Evolutionary conservation across 306 rosid genomes (phyloP).

Genomic region (Vigna hirtella): DNA sequence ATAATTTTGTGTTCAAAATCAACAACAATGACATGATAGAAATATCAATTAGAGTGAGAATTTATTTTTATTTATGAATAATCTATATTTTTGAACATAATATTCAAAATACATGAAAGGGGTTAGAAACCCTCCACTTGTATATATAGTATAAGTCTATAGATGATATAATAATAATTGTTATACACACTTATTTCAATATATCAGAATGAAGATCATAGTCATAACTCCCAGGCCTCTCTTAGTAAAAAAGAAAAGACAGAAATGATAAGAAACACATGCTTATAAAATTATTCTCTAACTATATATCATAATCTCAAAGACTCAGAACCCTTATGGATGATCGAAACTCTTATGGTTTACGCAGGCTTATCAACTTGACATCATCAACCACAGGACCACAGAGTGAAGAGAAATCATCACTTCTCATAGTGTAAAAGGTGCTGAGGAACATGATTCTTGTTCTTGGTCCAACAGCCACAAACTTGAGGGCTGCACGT

Average conservation of each 20-base stretch:
- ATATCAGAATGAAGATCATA: slow-evolving; percentile 23
- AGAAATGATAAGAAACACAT: not conserved
- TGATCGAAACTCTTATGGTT: slow-evolving; percentile 38
- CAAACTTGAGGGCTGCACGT: slow-evolving; percentile 75
- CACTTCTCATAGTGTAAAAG: slow-evolving; percentile 88
- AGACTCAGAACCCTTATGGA: slow-evolving; percentile 16
- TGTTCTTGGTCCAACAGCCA: slow-evolving; percentile 64
- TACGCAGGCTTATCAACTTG: slow-evolving; percentile 70
- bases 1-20: no score
- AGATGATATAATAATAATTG: slow-evolving; percentile 9
- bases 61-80: not conserved
- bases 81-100: not conserved
- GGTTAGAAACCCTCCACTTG: not conserved
- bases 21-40: not conserved
- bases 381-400: slow-evolving; percentile 97
- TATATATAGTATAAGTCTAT: slow-evolving; percentile 33
- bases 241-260: not conserved
- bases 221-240: slow-evolving; percentile 14
- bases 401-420: slow-evolving; percentile 90
- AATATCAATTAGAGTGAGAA: not conserved
- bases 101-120: slow-evolving; percentile 21
- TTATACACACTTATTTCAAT: slow-evolving; percentile 21
- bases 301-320: not conserved
- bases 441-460: slow-evolving; percentile 85
- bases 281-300: slow-evolving; percentile 7